Conservation (phyloP, 306 rosid genomes). For the Fragaria vesca region DNA sequence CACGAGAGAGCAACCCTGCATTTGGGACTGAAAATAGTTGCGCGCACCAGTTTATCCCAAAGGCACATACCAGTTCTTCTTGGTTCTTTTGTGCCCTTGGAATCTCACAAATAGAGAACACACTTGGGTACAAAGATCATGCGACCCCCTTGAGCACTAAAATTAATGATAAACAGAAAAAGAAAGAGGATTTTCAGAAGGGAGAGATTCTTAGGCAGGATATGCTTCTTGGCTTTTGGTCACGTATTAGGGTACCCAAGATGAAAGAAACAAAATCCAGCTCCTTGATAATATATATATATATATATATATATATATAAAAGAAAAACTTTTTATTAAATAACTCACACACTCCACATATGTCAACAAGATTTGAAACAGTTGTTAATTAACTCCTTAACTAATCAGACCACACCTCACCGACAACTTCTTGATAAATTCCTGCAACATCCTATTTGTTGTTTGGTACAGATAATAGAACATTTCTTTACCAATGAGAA, state of each 20-base stretch:
- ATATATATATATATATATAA: too few species aligned
- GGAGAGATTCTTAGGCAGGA: neutral
- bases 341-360: too few species aligned
- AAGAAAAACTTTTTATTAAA: too few species aligned
- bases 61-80: constrained; percentile 1
- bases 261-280: constrained; percentile 23
- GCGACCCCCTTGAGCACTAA: neutral
- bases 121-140: neutral
- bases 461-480: constrained; percentile 18
- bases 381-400: too few species aligned
- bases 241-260: constrained; percentile 7
- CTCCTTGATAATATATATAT: neutral
- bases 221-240: constrained; percentile 2
- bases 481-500: constrained; percentile 9
- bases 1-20: constrained; percentile 54
- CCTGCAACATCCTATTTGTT: constrained; percentile 24
- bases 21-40: constrained; percentile 65
- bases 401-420: too few species aligned
- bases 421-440: neutral
- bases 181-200: neutral
- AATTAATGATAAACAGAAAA: neutral
- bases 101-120: too few species aligned
- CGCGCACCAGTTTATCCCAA: constrained; percentile 84
- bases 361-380: too few species aligned
- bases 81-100: too few species aligned